Evolutionary conservation across 495 filamentous ascomycete species (phyloP).

Genomic region (Podospora fimiseda): DNA sequence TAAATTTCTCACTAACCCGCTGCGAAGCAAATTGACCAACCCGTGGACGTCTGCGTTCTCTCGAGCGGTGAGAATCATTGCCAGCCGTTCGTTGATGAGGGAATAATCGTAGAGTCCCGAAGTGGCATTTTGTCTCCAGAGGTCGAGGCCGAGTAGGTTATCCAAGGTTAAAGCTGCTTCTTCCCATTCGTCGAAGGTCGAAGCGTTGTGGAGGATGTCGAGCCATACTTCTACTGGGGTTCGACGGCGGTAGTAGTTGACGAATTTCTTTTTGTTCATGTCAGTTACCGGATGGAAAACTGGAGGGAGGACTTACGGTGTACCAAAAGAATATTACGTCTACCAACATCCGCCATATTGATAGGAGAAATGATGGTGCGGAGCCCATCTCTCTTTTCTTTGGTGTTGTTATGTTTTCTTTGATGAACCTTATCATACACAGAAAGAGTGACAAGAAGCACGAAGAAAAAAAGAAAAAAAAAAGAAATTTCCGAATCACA

Average conservation of each 20-base stretch:
- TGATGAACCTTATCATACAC: no score
- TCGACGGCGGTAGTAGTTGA: conserved; percentile 47
- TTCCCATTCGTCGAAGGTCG: conserved; percentile 77
- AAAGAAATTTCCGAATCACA: background rate
- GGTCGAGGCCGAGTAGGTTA: conserved; percentile 65
- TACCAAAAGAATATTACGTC: conserved; percentile 63
- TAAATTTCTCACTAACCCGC: conserved; percentile 82
- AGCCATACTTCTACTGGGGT: conserved; percentile 48
- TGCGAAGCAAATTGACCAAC: conserved; percentile 73
- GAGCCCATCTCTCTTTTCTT: background rate
- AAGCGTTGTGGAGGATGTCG: conserved; percentile 54
- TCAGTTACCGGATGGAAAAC: no score
- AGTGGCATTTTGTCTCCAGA: conserved; percentile 78
- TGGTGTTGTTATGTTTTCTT: background rate
- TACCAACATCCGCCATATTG: conserved; percentile 49
- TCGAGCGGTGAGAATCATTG: conserved; percentile 64
- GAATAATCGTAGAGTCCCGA: conserved; percentile 84
- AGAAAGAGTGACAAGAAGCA: background rate
- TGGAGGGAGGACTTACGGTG: conserved; percentile 37
- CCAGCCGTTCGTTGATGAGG: conserved; percentile 72
- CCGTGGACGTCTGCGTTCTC: conserved; percentile 68
- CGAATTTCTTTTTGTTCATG: conserved; percentile 10
- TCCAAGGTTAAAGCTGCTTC: conserved; percentile 73
- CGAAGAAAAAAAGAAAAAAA: background rate
- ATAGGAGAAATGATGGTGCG: conserved; percentile 28